Percentiles rank a stretch among this genome's conserved stretches.
These are phyloP conservation scores for Ceratobasidium papillatum DNA, from an alignment of 1,284 basidiomycete genomes.

Conservation along the genomic window DNA sequence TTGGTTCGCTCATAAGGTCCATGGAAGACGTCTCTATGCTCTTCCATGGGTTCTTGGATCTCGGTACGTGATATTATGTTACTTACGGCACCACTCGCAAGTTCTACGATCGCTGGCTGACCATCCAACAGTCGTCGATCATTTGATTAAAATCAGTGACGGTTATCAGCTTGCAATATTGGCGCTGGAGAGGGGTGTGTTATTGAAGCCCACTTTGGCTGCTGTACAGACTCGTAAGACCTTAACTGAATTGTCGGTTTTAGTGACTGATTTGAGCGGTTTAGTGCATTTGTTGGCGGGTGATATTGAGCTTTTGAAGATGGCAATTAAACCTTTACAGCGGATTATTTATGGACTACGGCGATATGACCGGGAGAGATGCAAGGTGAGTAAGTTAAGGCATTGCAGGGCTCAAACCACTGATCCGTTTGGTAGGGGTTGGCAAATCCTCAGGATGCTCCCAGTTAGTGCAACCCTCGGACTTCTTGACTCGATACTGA, in stretches of 20 bases:
- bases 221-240: slow-evolving; percentile 23
- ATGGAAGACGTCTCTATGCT: slow-evolving; percentile 29
- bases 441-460: neutral
- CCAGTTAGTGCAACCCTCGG: neutral
- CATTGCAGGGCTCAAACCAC: too few relatives aligned
- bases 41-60: slow-evolving; percentile 34
- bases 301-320: slow-evolving; percentile 21
- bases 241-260: too few relatives aligned
- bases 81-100: neutral
- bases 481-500: neutral
- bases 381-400: slow-evolving; percentile 12
- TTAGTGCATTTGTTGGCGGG: slow-evolving; percentile 25
- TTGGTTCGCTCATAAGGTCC: neutral
- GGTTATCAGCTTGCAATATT: slow-evolving; percentile 24
- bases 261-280: neutral
- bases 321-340: slow-evolving; percentile 27
- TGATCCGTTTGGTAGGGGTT: slow-evolving; percentile 15
- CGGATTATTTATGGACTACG: slow-evolving; percentile 12
- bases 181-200: slow-evolving; percentile 19
- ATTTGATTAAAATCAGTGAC: slow-evolving; percentile 28
- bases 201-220: slow-evolving; percentile 24
- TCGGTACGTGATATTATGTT: neutral
- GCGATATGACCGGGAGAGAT: slow-evolving; percentile 21
- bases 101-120: neutral
- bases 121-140: slow-evolving; percentile 11